Evolutionary conservation across 2,329 filamentous ascomycete genomes (phyloP).

Genomic region (Escovopsis sp.): DNA sequence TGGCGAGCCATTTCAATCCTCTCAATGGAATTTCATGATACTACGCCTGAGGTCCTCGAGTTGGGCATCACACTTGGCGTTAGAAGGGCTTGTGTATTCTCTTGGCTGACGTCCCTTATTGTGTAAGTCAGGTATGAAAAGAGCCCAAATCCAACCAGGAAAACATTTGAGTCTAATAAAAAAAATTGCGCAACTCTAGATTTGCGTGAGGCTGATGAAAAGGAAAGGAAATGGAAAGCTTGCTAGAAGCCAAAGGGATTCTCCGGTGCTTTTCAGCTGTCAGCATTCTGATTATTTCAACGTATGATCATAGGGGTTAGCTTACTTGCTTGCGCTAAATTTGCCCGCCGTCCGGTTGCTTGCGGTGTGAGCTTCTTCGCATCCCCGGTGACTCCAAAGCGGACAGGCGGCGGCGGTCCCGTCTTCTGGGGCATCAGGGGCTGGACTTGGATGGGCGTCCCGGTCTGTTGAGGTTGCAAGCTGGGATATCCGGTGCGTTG

Average conservation of each 20-base stretch:
- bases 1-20: too few relatives aligned
- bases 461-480: conserved; percentile 32
- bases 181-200: too few relatives aligned
- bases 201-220: too few relatives aligned
- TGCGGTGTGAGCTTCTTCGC: conserved; percentile 70
- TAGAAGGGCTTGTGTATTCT: too few relatives aligned
- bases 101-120: too few relatives aligned
- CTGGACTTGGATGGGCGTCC: conserved; percentile 27
- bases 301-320: conserved; percentile 16
- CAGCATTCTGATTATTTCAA: conserved; percentile 1
- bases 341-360: conserved; percentile 77
- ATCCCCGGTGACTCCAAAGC: conserved; percentile 65
- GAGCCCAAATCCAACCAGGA: too few relatives aligned
- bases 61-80: too few relatives aligned
- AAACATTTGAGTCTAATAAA: too few relatives aligned
- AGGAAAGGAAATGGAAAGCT: not conserved
- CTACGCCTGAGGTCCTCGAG: too few relatives aligned
- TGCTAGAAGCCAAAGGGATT: conserved; percentile 37
- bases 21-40: too few relatives aligned
- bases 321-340: conserved; percentile 92
- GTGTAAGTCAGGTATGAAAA: too few relatives aligned
- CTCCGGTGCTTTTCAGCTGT: conserved; percentile 26
- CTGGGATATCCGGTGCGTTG: conserved; percentile 38
- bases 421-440: conserved; percentile 32
- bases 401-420: conserved; percentile 65